Percentiles rank a stretch among this genome's conserved stretches.
Evolutionary conservation across 495 filamentous ascomycete genomes (phyloP).

Genomic region (Penicillium salamii): DNA sequence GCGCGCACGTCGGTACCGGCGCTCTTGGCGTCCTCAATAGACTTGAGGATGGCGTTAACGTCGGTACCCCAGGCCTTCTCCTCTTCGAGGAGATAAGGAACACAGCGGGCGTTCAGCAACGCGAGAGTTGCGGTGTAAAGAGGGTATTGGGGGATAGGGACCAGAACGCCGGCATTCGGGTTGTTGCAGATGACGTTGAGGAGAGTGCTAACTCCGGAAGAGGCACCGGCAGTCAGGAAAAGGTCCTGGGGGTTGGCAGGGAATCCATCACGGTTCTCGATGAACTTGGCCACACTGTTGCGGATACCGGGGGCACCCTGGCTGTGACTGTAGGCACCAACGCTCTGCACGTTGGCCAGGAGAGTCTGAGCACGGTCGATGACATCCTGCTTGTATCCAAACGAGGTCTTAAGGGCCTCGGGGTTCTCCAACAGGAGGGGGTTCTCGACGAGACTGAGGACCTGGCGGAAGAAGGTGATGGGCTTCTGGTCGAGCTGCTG

Average conservation of each 20-base stretch:
- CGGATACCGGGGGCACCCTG: constrained; percentile 82
- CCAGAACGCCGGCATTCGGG: constrained; percentile 78
- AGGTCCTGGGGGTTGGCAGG: constrained; percentile 72
- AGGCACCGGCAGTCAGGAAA: constrained; percentile 87
- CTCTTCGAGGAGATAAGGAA: constrained; percentile 93
- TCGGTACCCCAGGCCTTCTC: constrained; percentile 82
- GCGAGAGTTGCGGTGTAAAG: constrained; percentile 93
- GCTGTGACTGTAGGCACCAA: constrained; percentile 94
- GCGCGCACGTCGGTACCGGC: constrained; percentile 83
- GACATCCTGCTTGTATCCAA: constrained; percentile 87
- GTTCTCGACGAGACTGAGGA: constrained; percentile 91
- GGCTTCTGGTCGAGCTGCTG: constrained; percentile 99
- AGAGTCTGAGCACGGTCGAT: constrained; percentile 77
- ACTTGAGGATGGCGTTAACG: constrained; percentile 65
- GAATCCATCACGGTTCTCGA: constrained; percentile 86
- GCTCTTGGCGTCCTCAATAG: constrained; percentile 66
- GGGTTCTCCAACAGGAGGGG: constrained; percentile 76
- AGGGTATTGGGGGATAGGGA: constrained; percentile 97
- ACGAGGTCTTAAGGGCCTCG: constrained; percentile 57
- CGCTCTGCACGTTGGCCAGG: constrained; percentile 78
- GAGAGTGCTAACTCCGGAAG: constrained; percentile 89
- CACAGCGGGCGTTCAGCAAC: constrained; percentile 78
- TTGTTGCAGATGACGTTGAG: constrained; percentile 82
- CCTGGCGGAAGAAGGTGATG: constrained; percentile 98
- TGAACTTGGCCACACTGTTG: constrained; percentile 87